These are phyloP conservation scores for Globisporangium rhizosaccharum DNA, from an alignment of 352 stramenopile genomes.

Conservation along the genomic window DNA sequence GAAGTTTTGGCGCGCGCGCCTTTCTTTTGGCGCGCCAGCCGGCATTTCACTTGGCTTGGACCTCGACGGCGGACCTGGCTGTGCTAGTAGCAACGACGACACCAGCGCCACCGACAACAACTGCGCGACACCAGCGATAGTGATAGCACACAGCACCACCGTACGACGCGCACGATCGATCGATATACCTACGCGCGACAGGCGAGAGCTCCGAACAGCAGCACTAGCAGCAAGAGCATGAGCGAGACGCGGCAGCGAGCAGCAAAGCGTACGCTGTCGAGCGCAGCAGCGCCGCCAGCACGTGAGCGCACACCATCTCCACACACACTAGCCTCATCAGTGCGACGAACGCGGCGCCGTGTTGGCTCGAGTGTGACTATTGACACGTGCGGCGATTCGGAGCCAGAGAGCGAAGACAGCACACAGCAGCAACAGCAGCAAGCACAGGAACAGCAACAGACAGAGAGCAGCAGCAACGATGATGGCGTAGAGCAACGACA, in stretches of 20 bases:
- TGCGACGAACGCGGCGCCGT: constrained; percentile 12
- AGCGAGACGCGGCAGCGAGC: not conserved
- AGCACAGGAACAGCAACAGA: not conserved
- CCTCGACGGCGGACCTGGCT: too few species aligned
- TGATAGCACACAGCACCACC: not conserved
- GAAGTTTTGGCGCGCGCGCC: too few species aligned
- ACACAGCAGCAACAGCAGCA: constrained; percentile 6
- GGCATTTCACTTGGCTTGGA: too few species aligned
- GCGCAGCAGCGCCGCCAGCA: not conserved
- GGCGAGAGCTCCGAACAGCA: not conserved
- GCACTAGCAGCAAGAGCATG: not conserved
- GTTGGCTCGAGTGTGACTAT: constrained; percentile 3
- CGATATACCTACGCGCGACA: too few species aligned
- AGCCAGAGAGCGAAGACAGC: constrained; percentile 11
- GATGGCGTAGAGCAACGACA: constrained; percentile 1
- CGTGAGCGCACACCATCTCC: not conserved
- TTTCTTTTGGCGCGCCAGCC: too few species aligned
- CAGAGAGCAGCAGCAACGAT: not conserved
- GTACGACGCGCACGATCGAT: not conserved
- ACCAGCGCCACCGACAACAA: too few species aligned
- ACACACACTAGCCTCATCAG: not conserved
- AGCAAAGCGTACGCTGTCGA: constrained; percentile 10
- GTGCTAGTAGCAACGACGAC: too few species aligned
- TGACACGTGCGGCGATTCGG: not conserved
- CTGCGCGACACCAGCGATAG: too few species aligned